A percentile compares a stretch with the other conserved stretches of the same genome.
Evolutionary conservation across 2,329 filamentous ascomycete genomes (phyloP).

Genomic region (Parascedosporium putredinis): DNA sequence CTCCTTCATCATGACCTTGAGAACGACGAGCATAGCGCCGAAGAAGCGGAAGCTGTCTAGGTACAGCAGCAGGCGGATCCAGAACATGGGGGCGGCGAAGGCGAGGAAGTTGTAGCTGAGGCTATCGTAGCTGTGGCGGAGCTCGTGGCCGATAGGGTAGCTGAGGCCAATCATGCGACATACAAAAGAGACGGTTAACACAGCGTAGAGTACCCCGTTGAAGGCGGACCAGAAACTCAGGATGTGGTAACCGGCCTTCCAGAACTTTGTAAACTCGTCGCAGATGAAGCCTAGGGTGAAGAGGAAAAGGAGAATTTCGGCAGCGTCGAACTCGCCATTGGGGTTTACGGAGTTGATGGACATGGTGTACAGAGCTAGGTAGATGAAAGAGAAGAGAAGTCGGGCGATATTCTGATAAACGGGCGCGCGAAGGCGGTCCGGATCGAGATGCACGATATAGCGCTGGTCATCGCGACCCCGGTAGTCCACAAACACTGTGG

Average conservation of each 20-base stretch:
- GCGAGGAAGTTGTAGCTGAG: slow-evolving; percentile 91
- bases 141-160: slow-evolving; percentile 26
- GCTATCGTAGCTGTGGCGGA: slow-evolving; percentile 57
- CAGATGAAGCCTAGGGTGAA: slow-evolving; percentile 88
- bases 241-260: slow-evolving; percentile 87
- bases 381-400: slow-evolving; percentile 73
- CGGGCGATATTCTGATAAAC: slow-evolving; percentile 88
- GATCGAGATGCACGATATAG: slow-evolving; percentile 78
- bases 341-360: slow-evolving; percentile 93
- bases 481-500: slow-evolving; percentile 83
- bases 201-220: slow-evolving; percentile 70
- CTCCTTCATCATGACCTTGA: slow-evolving; percentile 92
- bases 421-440: slow-evolving; percentile 86
- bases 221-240: slow-evolving; percentile 96
- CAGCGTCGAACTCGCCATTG: slow-evolving; percentile 68
- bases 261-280: slow-evolving; percentile 80
- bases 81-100: slow-evolving; percentile 93
- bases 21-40: slow-evolving; percentile 91
- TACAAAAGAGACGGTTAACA: slow-evolving; percentile 69
- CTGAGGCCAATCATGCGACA: slow-evolving; percentile 69
- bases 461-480: slow-evolving; percentile 66
- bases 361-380: slow-evolving; percentile 73
- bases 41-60: slow-evolving; percentile 93
- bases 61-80: slow-evolving; percentile 84
- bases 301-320: slow-evolving; percentile 76